Evolutionary conservation across 108 stramenopile species (phyloP), one percentile per base, ranked within the genome.

Genomic region (Cyclostephanos tholiformis): DNA sequence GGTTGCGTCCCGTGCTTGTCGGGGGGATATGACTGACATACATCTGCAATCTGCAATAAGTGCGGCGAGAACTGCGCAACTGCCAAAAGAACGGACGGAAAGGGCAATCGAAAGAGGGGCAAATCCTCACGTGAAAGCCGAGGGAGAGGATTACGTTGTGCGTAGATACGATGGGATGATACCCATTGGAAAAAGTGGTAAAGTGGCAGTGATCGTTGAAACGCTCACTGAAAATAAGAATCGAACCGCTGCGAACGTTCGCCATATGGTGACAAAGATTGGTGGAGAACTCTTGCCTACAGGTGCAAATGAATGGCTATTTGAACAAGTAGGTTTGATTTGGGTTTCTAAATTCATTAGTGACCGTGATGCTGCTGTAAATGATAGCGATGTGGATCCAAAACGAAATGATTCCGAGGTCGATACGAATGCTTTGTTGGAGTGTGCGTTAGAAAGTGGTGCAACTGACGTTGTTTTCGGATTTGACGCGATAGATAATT

Each of bases 191-290:
- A 61, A 48, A 35, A 72, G 80, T 43, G 80, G 77, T 2, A 87
- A 87, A 50, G 76, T 91, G 16, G 86, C 84, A 4, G 83, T 85
- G 22, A 86, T 91, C 35, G 58, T 88, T 0, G 82, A 85, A 75
- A 86, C 90, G 4, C 68, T 91, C 56, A 77, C 90, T 8, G 90
- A 91, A 57, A 91, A 91, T 71, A 86, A 74, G 26, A 91, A 91
- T 69, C 80, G 90, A n/a, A 89, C 90, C 6, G 85, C 87, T 20
- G 84, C 86, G 9, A 80, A 87, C 58, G 84, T 91, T 2, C 83
- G 90, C 6, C 73, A 85, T 67, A 59, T 84, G 60, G 75, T 91
- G 38, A 86, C 64, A 26, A 88, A 85, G 62, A 44, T 49, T 38
- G 90, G 86, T 49, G 90, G 88, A 20, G 90, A 91, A 46, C 46